Percentiles rank a stretch among this genome's conserved stretches.
Conservation (phyloP, 495 filamentous ascomycete species). For the Talaromyces nanjingensis region DNA sequence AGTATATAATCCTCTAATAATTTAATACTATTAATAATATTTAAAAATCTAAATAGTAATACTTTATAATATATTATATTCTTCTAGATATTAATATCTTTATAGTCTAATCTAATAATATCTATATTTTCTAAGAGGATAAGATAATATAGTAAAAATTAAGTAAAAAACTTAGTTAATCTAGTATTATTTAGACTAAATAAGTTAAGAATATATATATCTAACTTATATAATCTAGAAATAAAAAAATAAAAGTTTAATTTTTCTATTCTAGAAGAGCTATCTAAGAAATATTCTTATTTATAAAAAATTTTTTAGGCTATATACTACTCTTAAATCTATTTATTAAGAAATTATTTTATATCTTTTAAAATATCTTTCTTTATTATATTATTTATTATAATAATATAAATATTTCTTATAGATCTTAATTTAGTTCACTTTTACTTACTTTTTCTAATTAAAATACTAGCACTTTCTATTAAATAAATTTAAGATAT, state of each 20-base stretch:
- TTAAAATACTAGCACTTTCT: constrained; percentile 7
- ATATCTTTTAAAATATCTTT: constrained; percentile 12
- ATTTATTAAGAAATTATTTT: constrained; percentile 11
- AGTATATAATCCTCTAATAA: too few species aligned
- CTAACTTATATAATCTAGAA: constrained; percentile 51
- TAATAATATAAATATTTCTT: not conserved
- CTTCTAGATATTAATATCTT: too few species aligned
- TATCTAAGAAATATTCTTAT: too few species aligned
- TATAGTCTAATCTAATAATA: too few species aligned
- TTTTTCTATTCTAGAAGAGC: constrained; percentile 65
- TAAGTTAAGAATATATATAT: constrained; percentile 48
- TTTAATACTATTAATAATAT: too few species aligned
- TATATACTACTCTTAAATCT: constrained; percentile 22
- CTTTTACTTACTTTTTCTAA: constrained; percentile 3
- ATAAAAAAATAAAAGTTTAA: constrained; percentile 55
- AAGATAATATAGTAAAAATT: too few species aligned
- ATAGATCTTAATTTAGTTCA: not conserved
- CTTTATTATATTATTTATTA: constrained; percentile 10
- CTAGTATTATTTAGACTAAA: constrained; percentile 21
- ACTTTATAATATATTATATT: too few species aligned
- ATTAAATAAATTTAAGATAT: constrained; percentile 14
- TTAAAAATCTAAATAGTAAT: too few species aligned
- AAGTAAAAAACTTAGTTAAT: too few species aligned
- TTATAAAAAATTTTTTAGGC: constrained; percentile 56
- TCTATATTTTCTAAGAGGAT: too few species aligned